Conservation (phyloP, 2,329 filamentous ascomycete species). For the Microsporum canis region DNA sequence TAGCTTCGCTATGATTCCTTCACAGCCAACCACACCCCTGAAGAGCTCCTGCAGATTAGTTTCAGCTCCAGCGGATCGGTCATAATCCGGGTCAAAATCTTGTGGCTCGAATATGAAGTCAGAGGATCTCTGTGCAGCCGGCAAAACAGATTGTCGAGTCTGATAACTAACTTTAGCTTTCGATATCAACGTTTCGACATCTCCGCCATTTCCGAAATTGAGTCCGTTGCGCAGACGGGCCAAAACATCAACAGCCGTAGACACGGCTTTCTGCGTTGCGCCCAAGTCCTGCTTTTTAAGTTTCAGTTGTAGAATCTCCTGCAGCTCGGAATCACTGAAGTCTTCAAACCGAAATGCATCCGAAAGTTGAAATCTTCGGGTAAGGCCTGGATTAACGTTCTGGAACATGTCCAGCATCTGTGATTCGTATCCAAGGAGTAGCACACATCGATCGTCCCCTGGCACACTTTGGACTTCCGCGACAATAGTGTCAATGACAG, state of each 20-base stretch:
- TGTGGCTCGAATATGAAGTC: slow-evolving; percentile 30
- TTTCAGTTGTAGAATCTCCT: slow-evolving; percentile 52
- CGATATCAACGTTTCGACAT: slow-evolving; percentile 59
- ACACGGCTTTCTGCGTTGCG: slow-evolving; percentile 42
- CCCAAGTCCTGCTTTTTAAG: slow-evolving; percentile 45
- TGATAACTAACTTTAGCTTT: slow-evolving; percentile 45
- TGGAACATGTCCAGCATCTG: slow-evolving; percentile 62
- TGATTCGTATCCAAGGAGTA: slow-evolving; percentile 59
- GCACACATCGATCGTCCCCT: slow-evolving; percentile 60
- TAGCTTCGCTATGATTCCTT: slow-evolving; percentile 43
- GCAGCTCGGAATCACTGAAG: slow-evolving; percentile 49
- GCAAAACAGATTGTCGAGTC: slow-evolving; percentile 26
- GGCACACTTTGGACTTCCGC: slow-evolving; percentile 59
- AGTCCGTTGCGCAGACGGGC: slow-evolving; percentile 49
- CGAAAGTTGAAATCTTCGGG: slow-evolving; percentile 52
- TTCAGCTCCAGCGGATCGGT: slow-evolving; percentile 38
- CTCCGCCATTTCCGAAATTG: slow-evolving; percentile 62
- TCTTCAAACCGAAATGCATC: slow-evolving; percentile 59
- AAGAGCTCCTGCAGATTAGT: slow-evolving; percentile 47
- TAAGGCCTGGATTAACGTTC: slow-evolving; percentile 60
- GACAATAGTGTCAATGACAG: slow-evolving; percentile 63
- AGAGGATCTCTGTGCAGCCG: slow-evolving; percentile 18
- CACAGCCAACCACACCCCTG: slow-evolving; percentile 47
- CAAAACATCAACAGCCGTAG: slow-evolving; percentile 50
- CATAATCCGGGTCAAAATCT: slow-evolving; percentile 52